Evolutionary conservation across 2,329 filamentous ascomycete species (phyloP).

Genomic region (Hypoxylon sp.): DNA sequence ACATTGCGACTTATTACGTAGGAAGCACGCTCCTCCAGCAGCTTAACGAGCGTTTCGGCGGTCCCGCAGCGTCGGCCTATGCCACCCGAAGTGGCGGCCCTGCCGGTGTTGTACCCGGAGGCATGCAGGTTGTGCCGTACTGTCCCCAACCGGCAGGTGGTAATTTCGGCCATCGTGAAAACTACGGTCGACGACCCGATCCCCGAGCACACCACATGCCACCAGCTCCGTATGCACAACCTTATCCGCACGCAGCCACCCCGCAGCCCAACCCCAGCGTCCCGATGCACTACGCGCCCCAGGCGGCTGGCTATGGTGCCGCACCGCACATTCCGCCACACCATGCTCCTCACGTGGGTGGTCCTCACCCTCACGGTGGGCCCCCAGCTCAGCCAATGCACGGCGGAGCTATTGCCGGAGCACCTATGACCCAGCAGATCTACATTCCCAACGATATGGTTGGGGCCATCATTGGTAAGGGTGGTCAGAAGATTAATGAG

Average conservation of each 20-base stretch:
- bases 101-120: slow-evolving; percentile 92
- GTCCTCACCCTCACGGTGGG: slow-evolving; percentile 72
- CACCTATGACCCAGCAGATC: slow-evolving; percentile 96
- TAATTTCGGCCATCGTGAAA: slow-evolving; percentile 91
- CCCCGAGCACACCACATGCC: slow-evolving; percentile 80
- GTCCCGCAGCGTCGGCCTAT: slow-evolving; percentile 96
- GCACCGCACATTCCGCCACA: slow-evolving; percentile 83
- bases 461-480: slow-evolving; percentile 98
- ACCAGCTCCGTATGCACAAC: slow-evolving; percentile 80
- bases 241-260: slow-evolving; percentile 73
- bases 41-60: slow-evolving; percentile 94
- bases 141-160: slow-evolving; percentile 92
- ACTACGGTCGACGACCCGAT: slow-evolving; percentile 80
- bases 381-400: slow-evolving; percentile 82
- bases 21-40: slow-evolving; percentile 98
- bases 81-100: slow-evolving; percentile 94
- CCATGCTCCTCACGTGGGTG: slow-evolving; percentile 72
- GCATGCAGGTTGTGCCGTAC: slow-evolving; percentile 99
- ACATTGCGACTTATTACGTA: slow-evolving; percentile 99
- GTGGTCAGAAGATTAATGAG: slow-evolving; percentile 98
- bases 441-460: slow-evolving; percentile 99
- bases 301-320: slow-evolving; percentile 80
- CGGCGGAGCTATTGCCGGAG: slow-evolving; percentile 74
- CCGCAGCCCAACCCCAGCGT: slow-evolving; percentile 72
- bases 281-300: slow-evolving; percentile 84